phyloP scores from a whole-genome alignment of 2,329 filamentous ascomycete genomes.

The Xylaria sp. region DNA sequence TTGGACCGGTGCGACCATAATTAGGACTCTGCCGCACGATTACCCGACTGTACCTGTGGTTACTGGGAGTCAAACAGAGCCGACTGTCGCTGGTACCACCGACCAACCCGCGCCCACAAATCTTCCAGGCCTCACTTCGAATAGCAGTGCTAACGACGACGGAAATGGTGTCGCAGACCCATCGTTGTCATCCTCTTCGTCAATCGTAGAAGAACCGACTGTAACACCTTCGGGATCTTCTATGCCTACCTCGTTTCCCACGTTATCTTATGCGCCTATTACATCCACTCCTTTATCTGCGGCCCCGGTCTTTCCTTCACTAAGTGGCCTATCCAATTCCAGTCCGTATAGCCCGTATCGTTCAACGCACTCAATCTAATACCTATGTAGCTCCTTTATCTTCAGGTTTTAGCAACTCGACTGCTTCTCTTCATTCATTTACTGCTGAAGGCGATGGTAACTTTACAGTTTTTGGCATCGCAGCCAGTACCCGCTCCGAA shows the following conservation, averaged over 20 bases:
- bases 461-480: slow-evolving; percentile 35
- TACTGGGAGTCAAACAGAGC: slow-evolving; percentile 26
- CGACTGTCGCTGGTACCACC: slow-evolving; percentile 51
- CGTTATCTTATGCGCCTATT: slow-evolving; percentile 48
- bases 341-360: slow-evolving; percentile 31
- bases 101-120: slow-evolving; percentile 48
- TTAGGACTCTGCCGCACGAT: slow-evolving; percentile 54
- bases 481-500: slow-evolving; percentile 26
- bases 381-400: slow-evolving; percentile 36
- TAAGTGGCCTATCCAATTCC: slow-evolving; percentile 46
- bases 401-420: slow-evolving; percentile 39
- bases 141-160: slow-evolving; percentile 23
- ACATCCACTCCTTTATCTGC: slow-evolving; percentile 49
- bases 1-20: slow-evolving; percentile 56
- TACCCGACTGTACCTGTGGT: slow-evolving; percentile 40
- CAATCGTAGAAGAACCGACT: slow-evolving; percentile 43
- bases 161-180: slow-evolving; percentile 40
- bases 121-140: slow-evolving; percentile 48
- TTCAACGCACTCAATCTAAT: slow-evolving; percentile 17
- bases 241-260: slow-evolving; percentile 49
- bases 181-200: slow-evolving; percentile 38
- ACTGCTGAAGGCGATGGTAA: slow-evolving; percentile 33
- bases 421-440: slow-evolving; percentile 42
- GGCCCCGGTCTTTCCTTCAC: slow-evolving; percentile 45
- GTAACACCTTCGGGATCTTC: slow-evolving; percentile 46